These are phyloP conservation scores for Vaccinium vitisidaea DNA, from an alignment of 148 eudicot genomes.

Conservation along the genomic window DNA sequence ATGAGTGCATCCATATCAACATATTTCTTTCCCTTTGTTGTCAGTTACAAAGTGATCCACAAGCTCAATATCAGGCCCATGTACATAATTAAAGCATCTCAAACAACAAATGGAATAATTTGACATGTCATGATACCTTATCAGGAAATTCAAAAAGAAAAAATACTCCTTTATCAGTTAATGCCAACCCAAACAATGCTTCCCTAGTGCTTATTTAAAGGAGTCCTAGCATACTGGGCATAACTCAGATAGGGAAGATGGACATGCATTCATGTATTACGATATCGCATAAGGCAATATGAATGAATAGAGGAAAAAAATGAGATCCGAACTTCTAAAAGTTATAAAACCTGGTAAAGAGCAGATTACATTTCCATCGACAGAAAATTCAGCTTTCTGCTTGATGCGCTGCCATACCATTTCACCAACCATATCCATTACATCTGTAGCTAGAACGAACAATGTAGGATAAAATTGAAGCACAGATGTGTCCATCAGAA, in stretches of 20 bases:
- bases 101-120: background rate
- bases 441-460: constrained; percentile 68
- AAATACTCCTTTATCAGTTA: background rate
- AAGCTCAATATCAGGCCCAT: background rate
- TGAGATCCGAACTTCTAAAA: constrained; percentile 7
- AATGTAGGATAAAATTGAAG: constrained; percentile 77
- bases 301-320: constrained; percentile 6
- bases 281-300: background rate
- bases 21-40: background rate
- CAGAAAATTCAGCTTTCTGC: constrained; percentile 58
- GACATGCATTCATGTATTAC: background rate
- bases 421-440: constrained; percentile 74
- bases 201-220: background rate
- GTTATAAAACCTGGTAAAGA: constrained; percentile 48
- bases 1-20: background rate
- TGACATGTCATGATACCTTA: background rate
- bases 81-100: background rate
- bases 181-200: background rate
- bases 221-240: background rate
- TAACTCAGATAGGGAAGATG: background rate
- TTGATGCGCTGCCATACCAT: constrained; percentile 76
- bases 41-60: background rate
- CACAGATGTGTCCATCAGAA: constrained; percentile 59
- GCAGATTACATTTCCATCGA: constrained; percentile 44
- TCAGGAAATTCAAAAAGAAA: background rate